These are phyloP conservation scores for Stachybotrys chartarum DNA, from an alignment of 2,329 filamentous ascomycete species.

Conservation along the genomic window DNA sequence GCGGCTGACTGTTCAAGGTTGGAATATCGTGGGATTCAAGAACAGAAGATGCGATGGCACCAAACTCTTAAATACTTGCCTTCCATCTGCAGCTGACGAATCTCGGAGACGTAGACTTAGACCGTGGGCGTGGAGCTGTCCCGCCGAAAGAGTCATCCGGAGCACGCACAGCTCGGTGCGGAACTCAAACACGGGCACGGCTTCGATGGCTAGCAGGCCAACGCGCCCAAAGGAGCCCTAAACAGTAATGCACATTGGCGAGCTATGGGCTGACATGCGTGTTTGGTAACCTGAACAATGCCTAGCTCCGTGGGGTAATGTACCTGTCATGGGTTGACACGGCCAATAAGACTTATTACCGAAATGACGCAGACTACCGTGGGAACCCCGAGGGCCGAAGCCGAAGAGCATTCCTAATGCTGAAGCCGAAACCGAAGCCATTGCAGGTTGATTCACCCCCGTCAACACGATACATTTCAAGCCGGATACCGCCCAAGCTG, in stretches of 20 bases:
- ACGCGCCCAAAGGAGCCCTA: too few relatives aligned
- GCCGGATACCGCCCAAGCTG: too few relatives aligned
- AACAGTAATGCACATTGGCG: too few relatives aligned
- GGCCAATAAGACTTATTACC: too few relatives aligned
- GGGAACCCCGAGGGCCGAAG: neutral
- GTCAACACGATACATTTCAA: neutral
- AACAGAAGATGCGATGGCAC: too few relatives aligned
- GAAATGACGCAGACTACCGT: too few relatives aligned
- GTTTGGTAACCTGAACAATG: neutral
- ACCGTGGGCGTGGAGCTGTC: neutral
- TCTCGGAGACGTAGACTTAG: too few relatives aligned
- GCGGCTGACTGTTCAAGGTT: neutral
- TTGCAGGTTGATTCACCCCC: neutral
- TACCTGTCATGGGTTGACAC: too few relatives aligned
- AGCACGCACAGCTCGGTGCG: neutral
- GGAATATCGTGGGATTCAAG: neutral
- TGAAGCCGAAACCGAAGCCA: slow-evolving; percentile 1
- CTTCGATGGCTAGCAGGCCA: too few relatives aligned
- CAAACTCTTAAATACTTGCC: too few relatives aligned
- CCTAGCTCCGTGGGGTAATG: neutral
- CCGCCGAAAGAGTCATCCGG: neutral
- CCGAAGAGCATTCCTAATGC: neutral
- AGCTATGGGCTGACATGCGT: neutral
- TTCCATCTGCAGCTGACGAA: too few relatives aligned
- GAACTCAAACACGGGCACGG: too few relatives aligned